phyloP scores from a whole-genome alignment of 441 rosid genomes.

The Bocquillonia castaneifolia region DNA sequence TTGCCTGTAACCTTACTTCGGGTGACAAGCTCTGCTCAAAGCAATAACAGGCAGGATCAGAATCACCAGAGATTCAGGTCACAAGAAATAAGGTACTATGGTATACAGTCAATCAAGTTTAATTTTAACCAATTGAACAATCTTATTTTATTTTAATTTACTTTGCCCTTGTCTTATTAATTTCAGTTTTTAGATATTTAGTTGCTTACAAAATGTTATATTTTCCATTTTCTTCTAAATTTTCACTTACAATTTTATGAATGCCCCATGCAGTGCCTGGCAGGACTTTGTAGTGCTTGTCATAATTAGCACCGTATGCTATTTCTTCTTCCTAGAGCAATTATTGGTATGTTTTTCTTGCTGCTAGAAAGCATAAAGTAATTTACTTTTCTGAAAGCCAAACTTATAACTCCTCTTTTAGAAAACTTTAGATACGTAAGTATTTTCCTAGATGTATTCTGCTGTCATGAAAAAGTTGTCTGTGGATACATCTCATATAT shows the following conservation, averaged over 20 bases:
- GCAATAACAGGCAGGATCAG: slow-evolving; percentile 40
- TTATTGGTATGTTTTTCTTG: slow-evolving; percentile 62
- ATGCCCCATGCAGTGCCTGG: slow-evolving; percentile 73
- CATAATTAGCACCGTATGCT: slow-evolving; percentile 81
- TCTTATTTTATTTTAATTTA: not conserved
- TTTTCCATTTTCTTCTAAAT: slow-evolving; percentile 12
- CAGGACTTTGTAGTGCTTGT: slow-evolving; percentile 94
- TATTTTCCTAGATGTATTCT: not conserved
- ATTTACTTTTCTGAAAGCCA: slow-evolving; percentile 1
- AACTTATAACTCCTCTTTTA: not conserved
- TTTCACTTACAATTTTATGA: slow-evolving; percentile 13
- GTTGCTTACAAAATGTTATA: slow-evolving; percentile 6
- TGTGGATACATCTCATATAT: no score
- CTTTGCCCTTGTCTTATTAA: not conserved
- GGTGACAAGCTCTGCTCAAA: slow-evolving; percentile 42
- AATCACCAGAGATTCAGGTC: slow-evolving; percentile 38
- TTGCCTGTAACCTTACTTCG: slow-evolving; percentile 82
- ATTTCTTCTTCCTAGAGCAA: slow-evolving; percentile 98
- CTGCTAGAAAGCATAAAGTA: not conserved
- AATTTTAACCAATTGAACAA: not conserved
- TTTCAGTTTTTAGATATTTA: not conserved
- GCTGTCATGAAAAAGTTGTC: no score
- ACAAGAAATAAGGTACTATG: slow-evolving; percentile 49
- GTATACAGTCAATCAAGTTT: not conserved
- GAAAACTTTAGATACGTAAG: not conserved